Evolutionary conservation across 805 yeast genomes (phyloP).

Genomic region (Yamadazyma laniorum): DNA sequence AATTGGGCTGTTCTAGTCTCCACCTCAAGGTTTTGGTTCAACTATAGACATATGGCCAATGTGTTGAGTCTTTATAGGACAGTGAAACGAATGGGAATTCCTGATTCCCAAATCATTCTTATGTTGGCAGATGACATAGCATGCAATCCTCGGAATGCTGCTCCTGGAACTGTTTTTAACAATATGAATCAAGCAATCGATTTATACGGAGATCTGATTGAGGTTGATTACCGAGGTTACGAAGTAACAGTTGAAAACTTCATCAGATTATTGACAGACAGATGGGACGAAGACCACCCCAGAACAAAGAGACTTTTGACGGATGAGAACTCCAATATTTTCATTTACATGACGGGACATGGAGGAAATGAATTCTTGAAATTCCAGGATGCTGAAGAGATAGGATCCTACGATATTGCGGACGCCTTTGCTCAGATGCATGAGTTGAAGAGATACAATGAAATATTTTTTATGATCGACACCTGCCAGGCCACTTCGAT

Average conservation of each 20-base stretch:
- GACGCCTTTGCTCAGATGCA: constrained; percentile 97
- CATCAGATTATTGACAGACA: constrained; percentile 85
- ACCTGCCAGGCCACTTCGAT: constrained; percentile 99
- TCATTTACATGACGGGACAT: constrained; percentile 95
- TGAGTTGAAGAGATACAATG: constrained; percentile 92
- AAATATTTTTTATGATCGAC: constrained; percentile 95
- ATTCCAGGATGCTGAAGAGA: constrained; percentile 98
- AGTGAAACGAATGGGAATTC: constrained; percentile 92
- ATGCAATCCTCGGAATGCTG: constrained; percentile 92
- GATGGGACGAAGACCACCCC: constrained; percentile 95
- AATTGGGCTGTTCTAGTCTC: constrained; percentile 90
- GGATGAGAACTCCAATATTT: constrained; percentile 91
- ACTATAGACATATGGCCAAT: constrained; percentile 97
- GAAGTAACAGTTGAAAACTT: constrained; percentile 98
- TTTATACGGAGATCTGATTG: constrained; percentile 89
- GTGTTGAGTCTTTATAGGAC: constrained; percentile 92
- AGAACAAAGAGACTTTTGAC: constrained; percentile 86
- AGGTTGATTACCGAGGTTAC: constrained; percentile 95
- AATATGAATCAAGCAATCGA: constrained; percentile 90
- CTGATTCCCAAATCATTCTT: constrained; percentile 93
- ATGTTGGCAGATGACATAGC: constrained; percentile 98
- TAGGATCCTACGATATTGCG: constrained; percentile 91
- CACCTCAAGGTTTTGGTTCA: constrained; percentile 97
- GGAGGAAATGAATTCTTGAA: constrained; percentile 97
- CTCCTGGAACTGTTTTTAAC: constrained; percentile 94